A percentile compares a stretch with the other conserved stretches of the same genome.
Conservation (phyloP, 2,329 filamentous ascomycete genomes). For the Colletotrichum tanaceti region DNA sequence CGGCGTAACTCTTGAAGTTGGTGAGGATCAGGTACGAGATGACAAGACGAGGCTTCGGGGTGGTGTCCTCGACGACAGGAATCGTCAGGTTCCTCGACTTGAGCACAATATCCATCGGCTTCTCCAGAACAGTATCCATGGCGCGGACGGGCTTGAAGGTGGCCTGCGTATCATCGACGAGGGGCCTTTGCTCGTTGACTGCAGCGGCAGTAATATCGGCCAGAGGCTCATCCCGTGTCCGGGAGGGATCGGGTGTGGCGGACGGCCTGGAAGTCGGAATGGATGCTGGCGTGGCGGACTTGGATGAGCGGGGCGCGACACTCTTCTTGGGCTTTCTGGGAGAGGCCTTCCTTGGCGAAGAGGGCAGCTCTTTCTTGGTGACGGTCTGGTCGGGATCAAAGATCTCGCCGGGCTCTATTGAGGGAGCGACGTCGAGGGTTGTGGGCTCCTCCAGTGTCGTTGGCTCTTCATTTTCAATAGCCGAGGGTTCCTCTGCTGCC, state of each 20-base stretch:
- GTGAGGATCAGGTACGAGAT: conserved; percentile 91
- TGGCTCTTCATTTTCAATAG: conserved; percentile 60
- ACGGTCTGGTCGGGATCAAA: conserved; percentile 51
- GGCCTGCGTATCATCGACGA: conserved; percentile 59
- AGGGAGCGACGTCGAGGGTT: not conserved
- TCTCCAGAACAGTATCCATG: conserved; percentile 82
- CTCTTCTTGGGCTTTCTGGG: conserved; percentile 73
- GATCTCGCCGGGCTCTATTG: conserved; percentile 52
- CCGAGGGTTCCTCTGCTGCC: conserved; percentile 17
- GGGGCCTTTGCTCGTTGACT: conserved; percentile 70
- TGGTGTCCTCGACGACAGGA: conserved; percentile 77
- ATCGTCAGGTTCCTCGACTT: conserved; percentile 81
- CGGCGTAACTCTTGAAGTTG: conserved; percentile 99
- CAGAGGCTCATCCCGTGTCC: conserved; percentile 68
- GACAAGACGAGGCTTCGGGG: conserved; percentile 87
- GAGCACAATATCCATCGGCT: conserved; percentile 92
- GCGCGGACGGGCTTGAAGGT: conserved; percentile 78
- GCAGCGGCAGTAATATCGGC: conserved; percentile 78
- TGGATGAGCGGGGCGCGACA: conserved; percentile 54
- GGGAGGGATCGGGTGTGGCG: conserved; percentile 66
- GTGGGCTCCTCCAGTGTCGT: conserved; percentile 50
- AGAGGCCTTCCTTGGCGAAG: conserved; percentile 57
- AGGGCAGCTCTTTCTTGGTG: conserved; percentile 46
- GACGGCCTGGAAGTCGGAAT: conserved; percentile 65
- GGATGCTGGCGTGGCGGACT: conserved; percentile 53